Conservation (phyloP, 768 basidiomycete species). For the Mrakia frigida region DNA sequence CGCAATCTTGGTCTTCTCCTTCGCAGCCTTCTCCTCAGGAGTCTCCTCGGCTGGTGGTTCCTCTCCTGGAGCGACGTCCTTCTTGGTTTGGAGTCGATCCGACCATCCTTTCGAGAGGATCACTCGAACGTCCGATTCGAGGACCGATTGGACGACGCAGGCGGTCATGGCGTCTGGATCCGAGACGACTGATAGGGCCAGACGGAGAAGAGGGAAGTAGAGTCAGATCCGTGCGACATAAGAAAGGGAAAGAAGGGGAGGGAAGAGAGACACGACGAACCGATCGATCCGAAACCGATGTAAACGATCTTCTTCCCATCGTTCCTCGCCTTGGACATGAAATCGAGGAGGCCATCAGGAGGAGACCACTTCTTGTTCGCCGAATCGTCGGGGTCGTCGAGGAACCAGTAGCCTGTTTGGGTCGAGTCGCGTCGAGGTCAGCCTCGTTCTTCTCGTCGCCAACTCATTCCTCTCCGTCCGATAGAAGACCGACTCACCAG, state of each 20-base stretch:
- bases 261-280: background rate
- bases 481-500: slow-evolving; percentile 51
- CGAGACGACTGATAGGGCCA: slow-evolving; percentile 80
- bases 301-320: slow-evolving; percentile 86
- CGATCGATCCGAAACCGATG: slow-evolving; percentile 49
- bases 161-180: slow-evolving; percentile 90
- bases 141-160: slow-evolving; percentile 80
- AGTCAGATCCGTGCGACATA: too few species aligned
- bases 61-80: slow-evolving; percentile 46
- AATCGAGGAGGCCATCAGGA: slow-evolving; percentile 68
- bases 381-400: slow-evolving; percentile 85
- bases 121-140: slow-evolving; percentile 78
- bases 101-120: slow-evolving; percentile 99
- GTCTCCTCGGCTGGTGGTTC: slow-evolving; percentile 48
- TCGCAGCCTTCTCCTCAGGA: slow-evolving; percentile 46
- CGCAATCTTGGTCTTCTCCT: slow-evolving; percentile 1
- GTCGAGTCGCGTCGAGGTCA: background rate
- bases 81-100: slow-evolving; percentile 61
- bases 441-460: background rate
- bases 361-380: slow-evolving; percentile 65
- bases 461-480: background rate
- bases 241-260: background rate
- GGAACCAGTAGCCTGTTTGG: slow-evolving; percentile 87
- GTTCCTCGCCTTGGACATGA: slow-evolving; percentile 71
- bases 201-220: slow-evolving; percentile 40